Percentiles rank a stretch among this genome's conserved stretches.
Conservation (phyloP, 306 rosid species). For the Nissolia schottii region DNA sequence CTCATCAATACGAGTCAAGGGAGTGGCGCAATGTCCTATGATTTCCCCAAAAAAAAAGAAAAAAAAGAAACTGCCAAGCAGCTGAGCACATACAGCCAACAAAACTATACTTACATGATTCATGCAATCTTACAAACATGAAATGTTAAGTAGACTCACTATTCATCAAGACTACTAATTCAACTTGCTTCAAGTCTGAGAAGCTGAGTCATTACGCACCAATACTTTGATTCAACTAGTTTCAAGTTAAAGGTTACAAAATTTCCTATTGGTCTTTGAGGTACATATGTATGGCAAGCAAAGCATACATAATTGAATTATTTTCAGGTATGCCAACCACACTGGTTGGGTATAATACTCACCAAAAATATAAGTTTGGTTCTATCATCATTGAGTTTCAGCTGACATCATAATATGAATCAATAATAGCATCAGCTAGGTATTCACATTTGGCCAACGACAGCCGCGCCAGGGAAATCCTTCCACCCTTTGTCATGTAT, state of each 20-base stretch:
- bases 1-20: background rate
- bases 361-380: slow-evolving; percentile 32
- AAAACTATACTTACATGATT: background rate
- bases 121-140: background rate
- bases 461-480: slow-evolving; percentile 93
- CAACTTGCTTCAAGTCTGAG: slow-evolving; percentile 5
- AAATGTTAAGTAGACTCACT: background rate
- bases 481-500: slow-evolving; percentile 98
- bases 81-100: background rate
- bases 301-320: slow-evolving; percentile 21
- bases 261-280: slow-evolving; percentile 18
- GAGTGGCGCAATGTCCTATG: background rate
- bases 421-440: slow-evolving; percentile 94
- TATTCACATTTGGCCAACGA: slow-evolving; percentile 84
- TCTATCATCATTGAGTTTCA: slow-evolving; percentile 39
- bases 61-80: background rate
- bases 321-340: slow-evolving; percentile 19
- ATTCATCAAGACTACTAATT: background rate
- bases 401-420: slow-evolving; percentile 78
- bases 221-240: slow-evolving; percentile 18
- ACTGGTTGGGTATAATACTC: slow-evolving; percentile 25
- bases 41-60: background rate
- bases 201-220: background rate
- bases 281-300: slow-evolving; percentile 13
- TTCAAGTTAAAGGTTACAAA: slow-evolving; percentile 23